These are phyloP conservation scores for Elongisporangium prolatum DNA, from an alignment of 352 stramenopile genomes.

Conservation along the genomic window DNA sequence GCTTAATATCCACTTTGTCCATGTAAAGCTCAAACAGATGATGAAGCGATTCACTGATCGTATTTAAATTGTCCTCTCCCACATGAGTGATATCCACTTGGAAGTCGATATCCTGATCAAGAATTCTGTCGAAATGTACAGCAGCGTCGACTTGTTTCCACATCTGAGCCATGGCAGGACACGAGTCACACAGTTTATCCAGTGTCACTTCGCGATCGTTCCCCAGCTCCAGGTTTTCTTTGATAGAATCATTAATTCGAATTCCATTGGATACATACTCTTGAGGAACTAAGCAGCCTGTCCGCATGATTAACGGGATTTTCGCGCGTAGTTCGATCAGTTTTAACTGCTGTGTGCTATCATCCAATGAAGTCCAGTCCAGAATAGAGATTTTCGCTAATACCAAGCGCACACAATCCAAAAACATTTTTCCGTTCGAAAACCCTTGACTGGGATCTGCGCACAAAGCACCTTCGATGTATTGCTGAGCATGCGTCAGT, in stretches of 20 bases:
- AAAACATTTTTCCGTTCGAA: slow-evolving; percentile 47
- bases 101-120: slow-evolving; percentile 36
- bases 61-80: not conserved
- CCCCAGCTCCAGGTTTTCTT: slow-evolving; percentile 15
- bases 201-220: slow-evolving; percentile 14
- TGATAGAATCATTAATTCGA: too few species aligned
- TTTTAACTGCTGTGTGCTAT: slow-evolving; percentile 37
- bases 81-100: slow-evolving; percentile 16
- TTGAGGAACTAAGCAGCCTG: slow-evolving; percentile 20
- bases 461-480: slow-evolving; percentile 41
- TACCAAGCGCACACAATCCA: slow-evolving; percentile 68
- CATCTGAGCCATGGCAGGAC: too few species aligned
- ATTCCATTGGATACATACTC: too few species aligned
- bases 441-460: slow-evolving; percentile 22
- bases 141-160: slow-evolving; percentile 18
- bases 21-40: slow-evolving; percentile 15
- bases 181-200: slow-evolving; percentile 13
- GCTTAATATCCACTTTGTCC: not conserved
- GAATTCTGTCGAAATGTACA: slow-evolving; percentile 20
- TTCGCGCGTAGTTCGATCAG: slow-evolving; percentile 30
- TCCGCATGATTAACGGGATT: slow-evolving; percentile 34
- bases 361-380: slow-evolving; percentile 75
- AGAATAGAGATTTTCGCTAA: slow-evolving; percentile 77
- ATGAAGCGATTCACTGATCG: slow-evolving; percentile 8
- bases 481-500: slow-evolving; percentile 27